These are phyloP conservation scores for Pachysolen tannophilus DNA, from an alignment of 805 yeast species.

Conservation along the genomic window DNA sequence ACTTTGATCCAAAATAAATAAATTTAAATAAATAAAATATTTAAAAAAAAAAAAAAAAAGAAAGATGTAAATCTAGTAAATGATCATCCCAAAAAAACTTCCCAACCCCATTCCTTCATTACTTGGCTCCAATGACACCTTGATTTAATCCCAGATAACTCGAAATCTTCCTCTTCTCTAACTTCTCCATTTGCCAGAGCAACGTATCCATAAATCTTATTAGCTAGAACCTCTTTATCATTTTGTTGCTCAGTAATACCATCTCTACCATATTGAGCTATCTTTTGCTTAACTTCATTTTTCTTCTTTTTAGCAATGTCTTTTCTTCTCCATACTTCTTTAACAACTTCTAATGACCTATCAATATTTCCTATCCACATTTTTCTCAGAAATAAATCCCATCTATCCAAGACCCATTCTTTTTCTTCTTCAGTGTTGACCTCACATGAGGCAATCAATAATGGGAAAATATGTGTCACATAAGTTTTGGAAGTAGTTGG, in stretches of 20 bases:
- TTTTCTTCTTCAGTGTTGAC: slow-evolving; percentile 51
- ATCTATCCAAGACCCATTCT: slow-evolving; percentile 50
- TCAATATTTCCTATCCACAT: slow-evolving; percentile 64
- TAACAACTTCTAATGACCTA: slow-evolving; percentile 57
- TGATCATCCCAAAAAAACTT: slow-evolving; percentile 51
- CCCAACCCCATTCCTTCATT: slow-evolving; percentile 76
- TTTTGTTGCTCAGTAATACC: slow-evolving; percentile 13
- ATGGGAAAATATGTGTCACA: slow-evolving; percentile 57
- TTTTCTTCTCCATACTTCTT: slow-evolving; percentile 64
- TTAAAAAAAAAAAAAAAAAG: too few relatives aligned
- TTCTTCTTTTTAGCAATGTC: slow-evolving; percentile 32
- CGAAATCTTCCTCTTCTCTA: slow-evolving; percentile 22
- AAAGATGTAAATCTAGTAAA: too few relatives aligned
- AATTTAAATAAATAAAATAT: too few relatives aligned
- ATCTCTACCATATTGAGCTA: background rate
- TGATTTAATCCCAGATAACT: slow-evolving; percentile 35
- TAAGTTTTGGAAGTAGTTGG: slow-evolving; percentile 50
- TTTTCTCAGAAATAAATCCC: slow-evolving; percentile 44
- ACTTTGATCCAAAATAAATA: too few relatives aligned
- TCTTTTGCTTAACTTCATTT: slow-evolving; percentile 10
- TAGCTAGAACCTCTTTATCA: slow-evolving; percentile 18
- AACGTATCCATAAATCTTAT: slow-evolving; percentile 31
- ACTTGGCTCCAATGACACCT: slow-evolving; percentile 61
- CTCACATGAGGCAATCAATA: slow-evolving; percentile 60
- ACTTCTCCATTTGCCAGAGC: slow-evolving; percentile 28